Evolutionary conservation across 2,329 filamentous ascomycete genomes (phyloP), one percentile per base, ranked within the genome.

Genomic region (Epichloe baconii): DNA sequence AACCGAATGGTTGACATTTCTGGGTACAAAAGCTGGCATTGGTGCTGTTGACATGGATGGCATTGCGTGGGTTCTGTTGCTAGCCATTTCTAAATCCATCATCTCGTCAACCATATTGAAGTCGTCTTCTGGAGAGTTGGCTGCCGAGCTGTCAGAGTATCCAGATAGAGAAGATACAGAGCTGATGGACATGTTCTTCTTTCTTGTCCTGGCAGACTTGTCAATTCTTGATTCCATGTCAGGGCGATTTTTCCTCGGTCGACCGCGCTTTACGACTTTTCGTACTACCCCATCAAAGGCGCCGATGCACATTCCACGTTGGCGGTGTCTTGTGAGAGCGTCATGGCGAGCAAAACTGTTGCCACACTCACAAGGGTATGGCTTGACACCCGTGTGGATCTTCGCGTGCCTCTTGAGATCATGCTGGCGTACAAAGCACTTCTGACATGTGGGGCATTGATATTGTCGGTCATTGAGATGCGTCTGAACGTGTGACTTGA

Each of bases 401-500:
- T 97, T 96, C 58, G 90, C 86, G 65, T 98, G 93, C 54, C 93
- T 83, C 74, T 97, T 98, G 54, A 97, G 81, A 66, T 98, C 93
- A 66, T 98, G 93, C 61, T 95, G 90, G 38, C 93, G 85, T 42
- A 97, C 93, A 65, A 98, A 98, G 70, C 89, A 91, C 71, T 97
- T 97, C 49, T 85, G 78, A 72, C 93, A 98, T 51, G 86, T 84
- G 44, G 91, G 89, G 69, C 93, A 98, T 67, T 88, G 85, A 71
- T 88, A 98, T 65, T 96, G 93, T 46, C 93, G 80, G 66, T 98
- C 93, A 61, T 94, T 93, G 56, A 98, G 83, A 68, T 98, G 93
- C 3, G 93, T 98, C 69, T 98, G 93, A 14, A 98, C 88, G 66
- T 98, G 93, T 0, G 90, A 95, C 66, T 95, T 95, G 73, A 97